phyloP scores from a whole-genome alignment of 2,329 filamentous ascomycete species.

The Colletotrichum nymphaeae region DNA sequence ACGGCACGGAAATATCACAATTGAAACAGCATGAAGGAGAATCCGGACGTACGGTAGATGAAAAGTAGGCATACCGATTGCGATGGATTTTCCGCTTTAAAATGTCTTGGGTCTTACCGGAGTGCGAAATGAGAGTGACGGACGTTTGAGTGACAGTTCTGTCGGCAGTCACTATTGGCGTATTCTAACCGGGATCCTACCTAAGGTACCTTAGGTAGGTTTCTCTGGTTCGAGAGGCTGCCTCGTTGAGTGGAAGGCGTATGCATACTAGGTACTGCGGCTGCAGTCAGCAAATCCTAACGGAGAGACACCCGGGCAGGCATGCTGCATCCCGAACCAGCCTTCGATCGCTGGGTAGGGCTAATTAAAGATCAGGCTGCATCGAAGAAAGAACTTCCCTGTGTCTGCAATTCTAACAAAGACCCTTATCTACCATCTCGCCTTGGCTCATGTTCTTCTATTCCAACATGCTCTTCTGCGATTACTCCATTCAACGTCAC shows the following conservation, averaged over 20 bases:
- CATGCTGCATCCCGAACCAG: background rate
- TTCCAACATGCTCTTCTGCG: background rate
- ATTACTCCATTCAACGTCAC: background rate
- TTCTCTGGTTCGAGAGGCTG: too few relatives aligned
- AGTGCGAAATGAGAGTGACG: too few relatives aligned
- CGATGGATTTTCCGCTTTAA: background rate
- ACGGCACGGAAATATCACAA: conserved; percentile 16
- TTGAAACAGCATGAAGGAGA: background rate
- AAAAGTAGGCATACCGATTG: background rate
- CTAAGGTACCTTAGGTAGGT: too few relatives aligned
- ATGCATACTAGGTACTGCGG: background rate
- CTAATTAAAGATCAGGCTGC: background rate
- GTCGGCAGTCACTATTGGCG: background rate
- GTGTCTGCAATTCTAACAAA: background rate
- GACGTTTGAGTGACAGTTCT: background rate
- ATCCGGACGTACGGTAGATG: background rate
- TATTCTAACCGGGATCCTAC: background rate
- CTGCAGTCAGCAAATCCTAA: background rate
- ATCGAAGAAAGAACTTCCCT: background rate
- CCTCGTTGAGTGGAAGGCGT: background rate
- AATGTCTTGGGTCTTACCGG: too few relatives aligned
- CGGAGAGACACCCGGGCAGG: background rate
- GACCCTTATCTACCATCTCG: background rate
- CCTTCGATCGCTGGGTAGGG: background rate
- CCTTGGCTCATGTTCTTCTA: background rate